These are phyloP conservation scores for Colletotrichum lupini DNA, from an alignment of 2,329 filamentous ascomycete species.

Conservation along the genomic window DNA sequence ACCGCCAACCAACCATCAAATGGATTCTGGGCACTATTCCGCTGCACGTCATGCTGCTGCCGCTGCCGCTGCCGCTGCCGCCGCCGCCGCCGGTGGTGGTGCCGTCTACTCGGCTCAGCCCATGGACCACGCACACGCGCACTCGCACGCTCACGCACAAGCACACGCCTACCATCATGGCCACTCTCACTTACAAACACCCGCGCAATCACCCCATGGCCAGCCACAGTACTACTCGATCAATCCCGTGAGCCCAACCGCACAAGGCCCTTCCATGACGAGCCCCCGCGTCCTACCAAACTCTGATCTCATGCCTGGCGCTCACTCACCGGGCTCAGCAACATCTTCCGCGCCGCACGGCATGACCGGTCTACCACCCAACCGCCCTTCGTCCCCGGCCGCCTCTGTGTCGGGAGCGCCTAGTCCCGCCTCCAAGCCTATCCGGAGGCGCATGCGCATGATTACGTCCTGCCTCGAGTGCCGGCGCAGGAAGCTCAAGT, in stretches of 20 bases:
- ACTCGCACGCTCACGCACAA: slow-evolving; percentile 8
- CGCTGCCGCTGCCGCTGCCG: slow-evolving; percentile 2
- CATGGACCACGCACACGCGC: slow-evolving; percentile 16
- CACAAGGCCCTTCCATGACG: slow-evolving; percentile 17
- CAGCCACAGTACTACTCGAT: slow-evolving; percentile 34
- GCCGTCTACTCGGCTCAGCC: slow-evolving; percentile 25
- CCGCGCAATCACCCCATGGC: slow-evolving; percentile 24
- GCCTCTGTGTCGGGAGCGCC: slow-evolving; percentile 11
- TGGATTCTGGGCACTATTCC: slow-evolving; percentile 31
- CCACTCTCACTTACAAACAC: slow-evolving; percentile 23
- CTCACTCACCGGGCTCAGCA: slow-evolving; percentile 25
- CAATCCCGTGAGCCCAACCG: slow-evolving; percentile 25
- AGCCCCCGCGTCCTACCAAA: slow-evolving; percentile 32
- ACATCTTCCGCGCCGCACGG: slow-evolving; percentile 20
- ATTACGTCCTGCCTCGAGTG: slow-evolving; percentile 78
- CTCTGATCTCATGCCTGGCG: slow-evolving; percentile 27
- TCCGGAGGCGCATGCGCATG: slow-evolving; percentile 71
- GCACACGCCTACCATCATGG: slow-evolving; percentile 15
- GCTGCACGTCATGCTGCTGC: slow-evolving; percentile 34
- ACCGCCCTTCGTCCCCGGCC: slow-evolving; percentile 10
- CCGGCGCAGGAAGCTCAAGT: slow-evolving; percentile 81
- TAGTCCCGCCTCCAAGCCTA: slow-evolving; percentile 49
- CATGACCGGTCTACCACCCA: slow-evolving; percentile 6
- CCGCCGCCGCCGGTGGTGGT: slow-evolving; percentile 12
- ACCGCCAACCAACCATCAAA: slow-evolving; percentile 21